A percentile compares a stretch with the other conserved stretches of the same genome.
Conservation (phyloP, 139 green algal species). For the Picochlorum sp. region DNA sequence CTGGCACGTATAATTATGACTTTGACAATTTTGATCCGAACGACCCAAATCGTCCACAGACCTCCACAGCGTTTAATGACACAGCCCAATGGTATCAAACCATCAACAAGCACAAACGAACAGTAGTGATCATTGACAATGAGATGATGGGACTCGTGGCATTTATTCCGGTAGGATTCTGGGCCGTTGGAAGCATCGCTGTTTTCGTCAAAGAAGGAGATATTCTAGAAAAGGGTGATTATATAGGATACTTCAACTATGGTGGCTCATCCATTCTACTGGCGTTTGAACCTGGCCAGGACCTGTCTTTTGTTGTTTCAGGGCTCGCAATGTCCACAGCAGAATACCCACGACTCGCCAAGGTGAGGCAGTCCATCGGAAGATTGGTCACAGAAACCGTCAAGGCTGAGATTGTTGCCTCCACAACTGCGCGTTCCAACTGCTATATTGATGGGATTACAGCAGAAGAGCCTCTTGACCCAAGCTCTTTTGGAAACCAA, state of each 20-base stretch:
- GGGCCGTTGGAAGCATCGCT: constrained; percentile 1
- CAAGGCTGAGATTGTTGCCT: background rate
- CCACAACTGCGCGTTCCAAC: constrained; percentile 1
- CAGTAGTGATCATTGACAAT: background rate
- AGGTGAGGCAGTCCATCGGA: constrained; percentile 1
- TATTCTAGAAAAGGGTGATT: background rate
- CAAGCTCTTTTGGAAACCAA: background rate
- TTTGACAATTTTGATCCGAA: constrained; percentile 6
- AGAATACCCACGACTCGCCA: constrained; percentile 4
- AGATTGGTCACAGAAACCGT: constrained; percentile 1
- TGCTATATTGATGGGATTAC: background rate
- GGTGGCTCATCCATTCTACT: constrained; percentile 4
- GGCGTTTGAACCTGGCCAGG: background rate
- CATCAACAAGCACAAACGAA: background rate
- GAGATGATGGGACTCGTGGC: constrained; percentile 1
- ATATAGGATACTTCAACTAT: background rate
- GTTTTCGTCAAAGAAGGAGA: background rate
- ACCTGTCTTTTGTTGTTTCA: background rate
- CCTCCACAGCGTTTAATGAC: background rate
- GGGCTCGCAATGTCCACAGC: background rate
- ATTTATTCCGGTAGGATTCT: constrained; percentile 1
- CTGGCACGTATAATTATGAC: background rate
- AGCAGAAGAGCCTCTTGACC: background rate
- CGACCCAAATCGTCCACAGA: constrained; percentile 3
- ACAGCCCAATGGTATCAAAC: constrained; percentile 1